A percentile compares a stretch with the other conserved stretches of the same genome.
Conservation (phyloP, 2,329 filamentous ascomycete species). For the Aspergillus ruber region DNA sequence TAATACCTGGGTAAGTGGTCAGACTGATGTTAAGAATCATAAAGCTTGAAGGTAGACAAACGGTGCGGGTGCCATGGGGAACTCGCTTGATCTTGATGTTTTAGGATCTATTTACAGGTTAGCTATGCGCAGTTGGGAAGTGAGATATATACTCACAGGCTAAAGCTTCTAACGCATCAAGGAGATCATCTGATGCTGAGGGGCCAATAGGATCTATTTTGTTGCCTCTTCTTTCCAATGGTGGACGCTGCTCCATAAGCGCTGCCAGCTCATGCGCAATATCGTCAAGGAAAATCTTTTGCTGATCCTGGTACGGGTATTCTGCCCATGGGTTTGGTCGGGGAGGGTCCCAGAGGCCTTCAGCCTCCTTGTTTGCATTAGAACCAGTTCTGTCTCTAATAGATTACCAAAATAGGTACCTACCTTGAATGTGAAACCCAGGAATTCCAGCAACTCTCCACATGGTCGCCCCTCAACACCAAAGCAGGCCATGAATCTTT, state of each 20-base stretch:
- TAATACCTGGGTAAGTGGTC: slow-evolving; percentile 41
- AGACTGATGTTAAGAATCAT: neutral
- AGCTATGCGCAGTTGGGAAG: slow-evolving; percentile 3
- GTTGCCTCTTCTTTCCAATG: slow-evolving; percentile 31
- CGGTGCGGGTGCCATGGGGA: slow-evolving; percentile 27
- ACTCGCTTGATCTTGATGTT: slow-evolving; percentile 20
- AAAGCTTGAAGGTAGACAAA: slow-evolving; percentile 15
- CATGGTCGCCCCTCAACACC: slow-evolving; percentile 51
- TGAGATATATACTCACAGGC: slow-evolving; percentile 23
- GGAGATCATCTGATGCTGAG: slow-evolving; percentile 35
- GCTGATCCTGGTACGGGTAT: slow-evolving; percentile 35
- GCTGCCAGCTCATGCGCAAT: slow-evolving; percentile 52
- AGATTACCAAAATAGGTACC: slow-evolving; percentile 10
- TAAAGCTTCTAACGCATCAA: slow-evolving; percentile 27
- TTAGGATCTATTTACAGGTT: slow-evolving; percentile 21
- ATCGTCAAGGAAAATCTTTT: slow-evolving; percentile 52
- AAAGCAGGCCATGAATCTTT: slow-evolving; percentile 58
- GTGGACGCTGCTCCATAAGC: slow-evolving; percentile 42
- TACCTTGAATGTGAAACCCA: slow-evolving; percentile 51
- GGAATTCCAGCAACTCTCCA: slow-evolving; percentile 48
- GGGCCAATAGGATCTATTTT: slow-evolving; percentile 25
- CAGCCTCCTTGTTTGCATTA: slow-evolving; percentile 18
- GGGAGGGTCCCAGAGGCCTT: slow-evolving; percentile 41
- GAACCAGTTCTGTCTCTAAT: neutral
- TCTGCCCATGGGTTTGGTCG: slow-evolving; percentile 25